These are phyloP conservation scores for Pseudogymnoascus pannorum DNA, from an alignment of 2,329 filamentous ascomycete species.

Conservation along the genomic window DNA sequence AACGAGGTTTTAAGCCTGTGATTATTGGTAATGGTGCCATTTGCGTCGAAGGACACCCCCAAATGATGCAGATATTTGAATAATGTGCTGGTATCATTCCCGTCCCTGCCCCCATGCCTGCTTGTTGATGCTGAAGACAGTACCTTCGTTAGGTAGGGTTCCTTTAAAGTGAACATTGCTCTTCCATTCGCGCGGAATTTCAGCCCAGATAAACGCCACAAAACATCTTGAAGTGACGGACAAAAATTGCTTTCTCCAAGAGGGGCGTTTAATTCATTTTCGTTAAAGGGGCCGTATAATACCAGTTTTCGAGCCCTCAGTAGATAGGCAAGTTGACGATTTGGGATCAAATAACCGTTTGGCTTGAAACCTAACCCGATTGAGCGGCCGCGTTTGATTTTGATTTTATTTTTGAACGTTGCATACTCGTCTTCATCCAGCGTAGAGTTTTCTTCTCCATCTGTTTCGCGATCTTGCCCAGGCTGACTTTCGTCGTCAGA, in stretches of 20 bases:
- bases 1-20: background rate
- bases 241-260: background rate
- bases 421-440: background rate
- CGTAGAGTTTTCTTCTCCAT: background rate
- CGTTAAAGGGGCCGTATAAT: background rate
- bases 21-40: background rate
- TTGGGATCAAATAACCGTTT: background rate
- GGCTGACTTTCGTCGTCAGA: background rate
- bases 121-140: background rate
- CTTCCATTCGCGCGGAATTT: background rate
- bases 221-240: background rate
- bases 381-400: background rate
- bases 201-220: background rate
- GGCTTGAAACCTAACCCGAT: background rate
- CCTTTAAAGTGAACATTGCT: background rate
- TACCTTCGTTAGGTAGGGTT: background rate
- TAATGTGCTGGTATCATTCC: background rate
- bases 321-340: background rate
- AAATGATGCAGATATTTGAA: background rate
- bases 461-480: background rate
- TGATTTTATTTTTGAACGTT: background rate
- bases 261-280: background rate
- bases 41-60: background rate
- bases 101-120: background rate
- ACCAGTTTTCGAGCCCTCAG: background rate